Evolutionary conservation across 805 yeast species (phyloP).

Genomic region (Candida golubevii): DNA sequence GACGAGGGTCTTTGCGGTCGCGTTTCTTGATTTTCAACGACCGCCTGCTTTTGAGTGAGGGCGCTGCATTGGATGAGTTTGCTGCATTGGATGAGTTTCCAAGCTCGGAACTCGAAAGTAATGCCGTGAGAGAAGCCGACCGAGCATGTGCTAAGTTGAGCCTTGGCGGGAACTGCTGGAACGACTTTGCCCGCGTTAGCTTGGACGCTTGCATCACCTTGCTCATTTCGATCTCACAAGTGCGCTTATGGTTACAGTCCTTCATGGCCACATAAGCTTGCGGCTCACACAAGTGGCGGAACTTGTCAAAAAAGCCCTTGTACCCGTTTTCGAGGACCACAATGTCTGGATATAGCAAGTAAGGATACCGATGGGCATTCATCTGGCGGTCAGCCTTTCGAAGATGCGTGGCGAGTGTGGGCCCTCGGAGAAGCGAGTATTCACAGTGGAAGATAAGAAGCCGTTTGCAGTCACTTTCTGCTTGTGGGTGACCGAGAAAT

Average conservation of each 20-base stretch:
- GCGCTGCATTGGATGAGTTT: slow-evolving; percentile 7
- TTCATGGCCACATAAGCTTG: slow-evolving; percentile 85
- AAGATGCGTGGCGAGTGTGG: slow-evolving; percentile 82
- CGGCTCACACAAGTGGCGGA: slow-evolving; percentile 61
- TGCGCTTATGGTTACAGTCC: slow-evolving; percentile 28
- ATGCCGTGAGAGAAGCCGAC: slow-evolving; percentile 14
- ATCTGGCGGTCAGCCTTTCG: slow-evolving; percentile 75
- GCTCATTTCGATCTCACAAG: slow-evolving; percentile 45
- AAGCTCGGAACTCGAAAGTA: slow-evolving; percentile 9
- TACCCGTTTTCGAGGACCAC: slow-evolving; percentile 90
- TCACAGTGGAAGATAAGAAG: slow-evolving; percentile 90
- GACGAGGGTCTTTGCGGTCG: slow-evolving; percentile 9
- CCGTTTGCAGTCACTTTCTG: slow-evolving; percentile 22
- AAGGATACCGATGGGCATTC: slow-evolving; percentile 75
- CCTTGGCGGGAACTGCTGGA: slow-evolving; percentile 22
- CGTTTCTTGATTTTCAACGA: slow-evolving; percentile 15
- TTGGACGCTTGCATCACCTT: slow-evolving; percentile 41
- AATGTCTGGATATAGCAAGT: slow-evolving; percentile 81
- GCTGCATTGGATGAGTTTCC: background rate
- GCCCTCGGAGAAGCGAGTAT: slow-evolving; percentile 91
- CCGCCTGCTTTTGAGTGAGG: slow-evolving; percentile 10
- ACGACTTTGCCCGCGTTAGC: slow-evolving; percentile 38
- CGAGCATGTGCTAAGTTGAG: slow-evolving; percentile 13
- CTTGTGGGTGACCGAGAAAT: slow-evolving; percentile 30
- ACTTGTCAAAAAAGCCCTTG: slow-evolving; percentile 63